Conservation (phyloP, 139 green algal genomes). For the Picocystis salinarum region DNA sequence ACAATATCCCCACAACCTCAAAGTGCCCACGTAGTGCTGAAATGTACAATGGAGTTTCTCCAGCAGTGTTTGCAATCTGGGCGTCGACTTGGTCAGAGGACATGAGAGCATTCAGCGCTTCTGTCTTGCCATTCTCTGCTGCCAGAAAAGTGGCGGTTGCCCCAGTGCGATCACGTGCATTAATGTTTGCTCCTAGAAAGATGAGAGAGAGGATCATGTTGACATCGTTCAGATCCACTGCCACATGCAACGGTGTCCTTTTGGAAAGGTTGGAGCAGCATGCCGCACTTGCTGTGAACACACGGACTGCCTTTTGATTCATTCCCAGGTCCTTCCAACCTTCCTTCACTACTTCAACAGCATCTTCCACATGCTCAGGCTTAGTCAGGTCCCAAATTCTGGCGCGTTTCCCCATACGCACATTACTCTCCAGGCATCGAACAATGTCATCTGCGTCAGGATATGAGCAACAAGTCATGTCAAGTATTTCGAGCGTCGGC, state of each 20-base stretch:
- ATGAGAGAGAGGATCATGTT: slow-evolving; percentile 22
- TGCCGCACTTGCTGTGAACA: too few relatives aligned
- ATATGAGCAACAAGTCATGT: too few relatives aligned
- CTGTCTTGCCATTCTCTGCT: slow-evolving; percentile 25
- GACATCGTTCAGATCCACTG: slow-evolving; percentile 22
- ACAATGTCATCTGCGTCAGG: too few relatives aligned
- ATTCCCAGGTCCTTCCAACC: too few relatives aligned
- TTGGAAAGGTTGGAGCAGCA: slow-evolving; percentile 38
- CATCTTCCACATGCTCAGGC: too few relatives aligned
- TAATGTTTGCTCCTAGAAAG: slow-evolving; percentile 24
- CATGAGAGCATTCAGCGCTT: slow-evolving; percentile 25
- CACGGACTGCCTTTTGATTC: too few relatives aligned
- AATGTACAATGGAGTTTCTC: slow-evolving; percentile 75
- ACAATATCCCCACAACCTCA: slow-evolving; percentile 32
- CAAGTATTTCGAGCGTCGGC: too few relatives aligned
- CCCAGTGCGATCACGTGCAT: slow-evolving; percentile 32
- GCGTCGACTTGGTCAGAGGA: slow-evolving; percentile 23
- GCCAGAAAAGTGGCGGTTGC: slow-evolving; percentile 45
- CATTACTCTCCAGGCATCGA: too few relatives aligned
- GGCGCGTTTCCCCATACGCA: too few relatives aligned
- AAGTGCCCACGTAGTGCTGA: slow-evolving; percentile 49
- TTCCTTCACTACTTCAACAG: too few relatives aligned
- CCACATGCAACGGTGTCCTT: slow-evolving; percentile 45
- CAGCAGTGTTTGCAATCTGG: slow-evolving; percentile 22
- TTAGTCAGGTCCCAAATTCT: too few relatives aligned